These are phyloP conservation scores for Auriscalpium microsporum DNA, from an alignment of 768 basidiomycete species.

Conservation along the genomic window DNA sequence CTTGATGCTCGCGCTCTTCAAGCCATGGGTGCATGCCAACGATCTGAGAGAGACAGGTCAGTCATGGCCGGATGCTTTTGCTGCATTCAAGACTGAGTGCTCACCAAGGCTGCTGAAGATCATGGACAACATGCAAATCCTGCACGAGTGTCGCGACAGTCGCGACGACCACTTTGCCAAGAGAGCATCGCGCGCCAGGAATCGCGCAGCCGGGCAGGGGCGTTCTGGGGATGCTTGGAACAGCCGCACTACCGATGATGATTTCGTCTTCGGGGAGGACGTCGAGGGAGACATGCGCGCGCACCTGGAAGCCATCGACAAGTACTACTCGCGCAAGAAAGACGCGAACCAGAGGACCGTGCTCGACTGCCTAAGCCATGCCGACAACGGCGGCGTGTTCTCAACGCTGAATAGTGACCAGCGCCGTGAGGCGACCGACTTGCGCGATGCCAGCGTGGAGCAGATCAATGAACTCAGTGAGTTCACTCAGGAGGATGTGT, in stretches of 20 bases:
- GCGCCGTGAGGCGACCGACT: too few species aligned
- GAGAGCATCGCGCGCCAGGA: neutral
- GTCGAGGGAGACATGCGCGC: neutral
- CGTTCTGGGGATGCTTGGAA: too few species aligned
- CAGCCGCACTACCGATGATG: neutral
- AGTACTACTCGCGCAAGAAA: neutral
- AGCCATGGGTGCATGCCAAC: constrained; percentile 15
- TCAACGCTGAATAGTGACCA: too few species aligned
- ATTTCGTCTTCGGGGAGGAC: neutral
- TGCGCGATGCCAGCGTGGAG: too few species aligned
- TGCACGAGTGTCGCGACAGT: constrained; percentile 33
- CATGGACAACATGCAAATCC: constrained; percentile 33
- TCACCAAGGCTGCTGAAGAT: constrained; percentile 3
- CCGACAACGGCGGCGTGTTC: neutral
- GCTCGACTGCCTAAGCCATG: neutral
- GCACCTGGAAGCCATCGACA: neutral
- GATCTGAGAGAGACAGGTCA: constrained; percentile 18
- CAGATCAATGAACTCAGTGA: too few species aligned
- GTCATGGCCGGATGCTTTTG: constrained; percentile 19
- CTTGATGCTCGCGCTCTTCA: constrained; percentile 16
- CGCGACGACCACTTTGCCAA: constrained; percentile 24
- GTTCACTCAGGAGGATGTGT: neutral
- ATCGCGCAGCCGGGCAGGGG: neutral
- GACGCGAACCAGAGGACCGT: neutral
- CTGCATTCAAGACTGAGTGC: constrained; percentile 4